Percentiles rank a stretch among this genome's conserved stretches.
Evolutionary conservation across 306 rosid species (phyloP).

Genomic region (Abrus precatorius): DNA sequence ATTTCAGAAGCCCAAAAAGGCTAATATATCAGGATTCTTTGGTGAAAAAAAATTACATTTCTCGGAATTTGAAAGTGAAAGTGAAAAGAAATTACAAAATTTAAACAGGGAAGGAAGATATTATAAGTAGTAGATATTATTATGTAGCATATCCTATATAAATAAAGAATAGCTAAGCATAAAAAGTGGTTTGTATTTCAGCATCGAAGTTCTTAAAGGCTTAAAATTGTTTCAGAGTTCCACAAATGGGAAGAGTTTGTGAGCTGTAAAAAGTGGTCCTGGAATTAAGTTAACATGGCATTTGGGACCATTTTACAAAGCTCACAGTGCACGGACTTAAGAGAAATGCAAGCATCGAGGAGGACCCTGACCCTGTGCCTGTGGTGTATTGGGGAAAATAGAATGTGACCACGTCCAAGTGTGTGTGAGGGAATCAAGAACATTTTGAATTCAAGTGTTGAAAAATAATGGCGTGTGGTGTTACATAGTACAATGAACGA

Average conservation of each 20-base stretch:
- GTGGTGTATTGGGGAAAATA: background rate
- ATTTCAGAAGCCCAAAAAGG: constrained; percentile 34
- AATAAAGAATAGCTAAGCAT: background rate
- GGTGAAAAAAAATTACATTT: background rate
- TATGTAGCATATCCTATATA: background rate
- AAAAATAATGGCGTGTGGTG: background rate
- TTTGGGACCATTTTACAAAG: constrained; percentile 61
- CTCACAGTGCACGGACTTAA: constrained; percentile 56
- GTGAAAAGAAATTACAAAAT: background rate
- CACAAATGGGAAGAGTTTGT: constrained; percentile 19
- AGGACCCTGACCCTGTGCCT: constrained; percentile 4
- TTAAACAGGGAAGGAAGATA: background rate
- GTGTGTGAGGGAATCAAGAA: constrained; percentile 32
- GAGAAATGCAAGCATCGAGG: constrained; percentile 47
- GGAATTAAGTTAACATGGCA: constrained; percentile 44
- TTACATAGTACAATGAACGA: too few relatives aligned
- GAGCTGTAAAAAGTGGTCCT: constrained; percentile 60
- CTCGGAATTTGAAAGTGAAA: background rate
- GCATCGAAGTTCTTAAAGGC: constrained; percentile 3
- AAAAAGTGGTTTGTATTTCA: constrained; percentile 31
- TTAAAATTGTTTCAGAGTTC: constrained; percentile 24
- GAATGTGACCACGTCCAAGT: constrained; percentile 34
- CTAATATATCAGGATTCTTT: background rate
- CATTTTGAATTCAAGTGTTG: background rate
- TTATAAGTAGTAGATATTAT: background rate